These are phyloP conservation scores for Vicia villosa DNA, from an alignment of 306 rosid species.

Conservation along the genomic window DNA sequence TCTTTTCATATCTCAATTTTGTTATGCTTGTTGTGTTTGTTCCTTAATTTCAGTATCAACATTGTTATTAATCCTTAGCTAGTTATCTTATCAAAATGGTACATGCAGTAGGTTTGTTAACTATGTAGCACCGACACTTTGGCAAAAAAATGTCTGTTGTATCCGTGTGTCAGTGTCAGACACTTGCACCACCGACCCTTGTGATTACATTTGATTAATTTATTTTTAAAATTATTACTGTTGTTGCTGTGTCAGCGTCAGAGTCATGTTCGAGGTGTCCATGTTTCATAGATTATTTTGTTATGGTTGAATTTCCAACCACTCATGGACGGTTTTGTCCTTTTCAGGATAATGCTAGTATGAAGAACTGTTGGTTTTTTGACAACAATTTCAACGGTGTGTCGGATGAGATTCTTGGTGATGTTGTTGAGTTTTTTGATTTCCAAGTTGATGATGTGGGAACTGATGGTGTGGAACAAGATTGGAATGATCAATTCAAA, in stretches of 20 bases:
- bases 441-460: constrained; percentile 71
- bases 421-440: constrained; percentile 48
- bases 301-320: neutral
- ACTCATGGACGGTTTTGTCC: neutral
- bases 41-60: neutral
- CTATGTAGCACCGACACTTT: too few relatives aligned
- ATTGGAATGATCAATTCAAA: constrained; percentile 64
- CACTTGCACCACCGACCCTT: too few relatives aligned
- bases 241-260: too few relatives aligned
- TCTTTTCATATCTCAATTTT: neutral
- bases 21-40: too few relatives aligned
- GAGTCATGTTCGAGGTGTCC: too few relatives aligned
- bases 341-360: constrained; percentile 41
- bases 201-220: too few relatives aligned
- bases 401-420: constrained; percentile 45
- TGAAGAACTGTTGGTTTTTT: constrained; percentile 53
- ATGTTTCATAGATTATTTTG: neutral
- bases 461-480: constrained; percentile 45
- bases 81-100: too few relatives aligned
- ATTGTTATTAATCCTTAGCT: too few relatives aligned
- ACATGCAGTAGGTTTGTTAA: too few relatives aligned
- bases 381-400: constrained; percentile 47
- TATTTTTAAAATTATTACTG: too few relatives aligned
- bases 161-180: too few relatives aligned
- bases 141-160: too few relatives aligned